Evolutionary conservation across 768 basidiomycete genomes (phyloP), one percentile per base, ranked within the genome.

Genomic region (Pholiota conissans): DNA sequence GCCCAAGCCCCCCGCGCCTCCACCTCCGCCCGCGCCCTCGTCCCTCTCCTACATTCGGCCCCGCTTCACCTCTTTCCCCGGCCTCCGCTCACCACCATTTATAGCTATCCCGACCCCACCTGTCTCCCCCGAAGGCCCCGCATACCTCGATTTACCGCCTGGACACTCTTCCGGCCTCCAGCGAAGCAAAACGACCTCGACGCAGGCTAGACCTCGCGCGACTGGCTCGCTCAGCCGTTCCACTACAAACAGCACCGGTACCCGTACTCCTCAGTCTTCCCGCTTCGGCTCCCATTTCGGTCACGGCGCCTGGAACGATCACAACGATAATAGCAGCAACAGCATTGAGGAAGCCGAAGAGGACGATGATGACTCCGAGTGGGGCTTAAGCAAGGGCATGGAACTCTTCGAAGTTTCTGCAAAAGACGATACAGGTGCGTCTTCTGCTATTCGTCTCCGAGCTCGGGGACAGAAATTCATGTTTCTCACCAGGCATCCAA

Each of bases 381-480:
- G 90, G 88, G 89, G 90, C 5, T 78, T 90, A 35, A 85, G 80
- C 67, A 89, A 89, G 68, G 89, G 86, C 60, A 92, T 95, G 86
- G 89, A 90, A 66, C 80, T 95, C 16, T 92, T 91, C 62, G 92
- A 96, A 69, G 92, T 96, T 18, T 95, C 92, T 42, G 90, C 95
- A 52, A 95, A 95, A 73, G 93, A 95, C 65, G 89, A 91, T 67
- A 67, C 74, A 29, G 94, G 93, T 94, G 60, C 61, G 84, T 75
- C 39, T 9, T 32, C 11, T 52, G 58, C 45, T 50, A 49, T 59
- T 66, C 59, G 55, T 55, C 61, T 45, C 61, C 52, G 37, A 26
- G 65, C 40, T 50, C 28, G 26, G 49, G 26, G 42, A 14, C 27
- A 32, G 40, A 11, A 46, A 39, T 24, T 55, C n/a, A n/a, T 39